Base-by-base conservation (phyloP, 495 filamentous ascomycete species). In the Penicillium dipodomyicola region DNA sequence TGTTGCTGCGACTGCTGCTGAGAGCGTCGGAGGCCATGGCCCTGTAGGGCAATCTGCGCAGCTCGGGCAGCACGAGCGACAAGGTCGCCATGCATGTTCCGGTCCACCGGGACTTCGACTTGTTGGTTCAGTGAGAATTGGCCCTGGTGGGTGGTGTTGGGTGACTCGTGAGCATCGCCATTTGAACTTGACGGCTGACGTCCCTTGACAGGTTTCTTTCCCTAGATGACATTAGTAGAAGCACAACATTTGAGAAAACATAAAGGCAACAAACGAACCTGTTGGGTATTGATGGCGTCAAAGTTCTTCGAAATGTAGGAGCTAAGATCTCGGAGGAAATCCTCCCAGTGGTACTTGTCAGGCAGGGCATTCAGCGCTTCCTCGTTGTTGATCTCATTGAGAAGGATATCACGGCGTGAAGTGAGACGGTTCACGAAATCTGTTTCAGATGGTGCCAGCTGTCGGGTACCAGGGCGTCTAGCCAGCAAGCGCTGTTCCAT, bases 281-380 rank as follows among this genome's bases (percentile, higher is more conserved):
- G 71, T 65, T 74, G 71, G 9, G 72, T 74, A 52, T 83, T 84
- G 40, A 91, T 85, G 4, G 74, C 69, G 54, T 86, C 83, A 53
- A 90, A 84, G 54, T 91, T 88, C 59, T 89, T 86, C 52, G 84
- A 87, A 43, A 96, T 79, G 69, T 91, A 92, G 17, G 72, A 77
- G 64, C 86, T 88, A 5, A 96, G 74, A 52, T 85, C 84, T 29
- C 86, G 80, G 11, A 93, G 74, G 56, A 96, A 92, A 30, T 89
- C 87, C 39, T 86, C 84, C 79, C 87, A 87, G n/a, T 88, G 82
- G 63, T 90, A 95, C 63, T 90, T 88, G 56, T 88, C 86, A 1
- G 83, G 84, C 25, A 96, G 72, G 19, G 76, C 75, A 52, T 75
- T 82, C 55, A 89, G 78, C 39, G 75, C 81, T 45, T 87, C 84